These are phyloP conservation scores for Penicillium atrosanguineum DNA, from an alignment of 495 filamentous ascomycete genomes.

Conservation along the genomic window DNA sequence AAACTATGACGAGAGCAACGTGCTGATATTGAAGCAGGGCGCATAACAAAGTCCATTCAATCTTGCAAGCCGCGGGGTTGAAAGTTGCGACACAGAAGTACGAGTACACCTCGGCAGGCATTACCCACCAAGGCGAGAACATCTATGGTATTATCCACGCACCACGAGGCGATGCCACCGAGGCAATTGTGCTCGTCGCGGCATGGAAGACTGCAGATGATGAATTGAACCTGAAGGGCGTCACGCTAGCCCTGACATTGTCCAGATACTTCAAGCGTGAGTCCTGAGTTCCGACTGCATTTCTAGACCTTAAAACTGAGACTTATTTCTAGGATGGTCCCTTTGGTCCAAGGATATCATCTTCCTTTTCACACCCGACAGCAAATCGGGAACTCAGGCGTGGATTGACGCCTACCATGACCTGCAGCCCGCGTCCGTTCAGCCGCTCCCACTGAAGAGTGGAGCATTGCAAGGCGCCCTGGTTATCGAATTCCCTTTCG, in stretches of 20 bases:
- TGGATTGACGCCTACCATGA: constrained; percentile 99
- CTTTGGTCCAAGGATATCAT: constrained; percentile 99
- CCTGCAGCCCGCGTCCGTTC: constrained; percentile 66
- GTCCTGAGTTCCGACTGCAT: constrained; percentile 13
- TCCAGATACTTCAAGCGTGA: constrained; percentile 88
- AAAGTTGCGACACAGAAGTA: constrained; percentile 87
- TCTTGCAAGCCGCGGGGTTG: constrained; percentile 73
- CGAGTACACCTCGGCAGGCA: constrained; percentile 70
- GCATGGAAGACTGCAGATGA: constrained; percentile 83
- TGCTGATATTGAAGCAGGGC: constrained; percentile 42
- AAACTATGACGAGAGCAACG: neutral
- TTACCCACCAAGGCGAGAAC: constrained; percentile 78
- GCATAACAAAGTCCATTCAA: constrained; percentile 66
- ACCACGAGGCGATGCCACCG: constrained; percentile 94
- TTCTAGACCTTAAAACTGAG: constrained; percentile 14
- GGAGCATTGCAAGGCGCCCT: constrained; percentile 90
- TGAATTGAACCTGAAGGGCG: constrained; percentile 78
- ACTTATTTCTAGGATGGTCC: constrained; percentile 69
- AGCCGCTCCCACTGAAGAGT: constrained; percentile 83
- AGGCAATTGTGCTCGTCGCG: constrained; percentile 89
- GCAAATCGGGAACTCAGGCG: constrained; percentile 85
- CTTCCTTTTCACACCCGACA: constrained; percentile 84
- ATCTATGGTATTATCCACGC: constrained; percentile 94
- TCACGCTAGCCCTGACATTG: constrained; percentile 80
- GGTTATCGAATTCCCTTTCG: constrained; percentile 88